phyloP scores from a whole-genome alignment of 2,329 filamentous ascomycete genomes.

The Cercospora janseana region DNA sequence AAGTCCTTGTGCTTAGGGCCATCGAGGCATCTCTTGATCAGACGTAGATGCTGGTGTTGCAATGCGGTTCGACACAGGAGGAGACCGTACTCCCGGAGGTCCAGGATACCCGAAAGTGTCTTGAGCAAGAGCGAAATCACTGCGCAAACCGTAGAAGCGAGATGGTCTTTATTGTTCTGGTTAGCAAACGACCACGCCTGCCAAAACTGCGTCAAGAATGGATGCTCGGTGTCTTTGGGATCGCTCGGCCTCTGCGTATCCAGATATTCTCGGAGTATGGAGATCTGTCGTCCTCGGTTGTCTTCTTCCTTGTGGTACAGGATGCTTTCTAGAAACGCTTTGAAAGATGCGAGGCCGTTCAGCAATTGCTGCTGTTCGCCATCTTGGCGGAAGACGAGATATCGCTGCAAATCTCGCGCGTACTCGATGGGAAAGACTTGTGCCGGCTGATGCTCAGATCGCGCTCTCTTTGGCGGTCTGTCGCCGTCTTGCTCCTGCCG shows the following conservation, averaged over 20 bases:
- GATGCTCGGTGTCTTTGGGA: conserved; percentile 55
- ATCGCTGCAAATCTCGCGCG: conserved; percentile 64
- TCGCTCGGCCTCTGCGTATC: conserved; percentile 54
- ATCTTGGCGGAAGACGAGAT: conserved; percentile 71
- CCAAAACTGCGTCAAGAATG: conserved; percentile 75
- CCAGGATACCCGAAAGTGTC: conserved; percentile 69
- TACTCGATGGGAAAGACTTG: conserved; percentile 62
- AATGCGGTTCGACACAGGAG: conserved; percentile 78
- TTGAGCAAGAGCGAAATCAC: conserved; percentile 79
- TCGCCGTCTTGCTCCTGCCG: conserved; percentile 25
- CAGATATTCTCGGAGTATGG: conserved; percentile 69
- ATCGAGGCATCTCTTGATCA: conserved; percentile 75
- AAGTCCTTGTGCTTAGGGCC: conserved; percentile 80
- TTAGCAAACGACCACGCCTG: conserved; percentile 84
- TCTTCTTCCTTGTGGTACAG: conserved; percentile 56
- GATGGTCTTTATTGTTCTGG: conserved; percentile 73
- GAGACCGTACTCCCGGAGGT: conserved; percentile 72
- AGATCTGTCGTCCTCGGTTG: conserved; percentile 50
- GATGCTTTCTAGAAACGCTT: conserved; percentile 64
- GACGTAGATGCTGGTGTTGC: conserved; percentile 74
- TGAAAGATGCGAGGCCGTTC: conserved; percentile 69
- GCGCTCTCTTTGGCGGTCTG: conserved; percentile 35
- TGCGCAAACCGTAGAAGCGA: conserved; percentile 77
- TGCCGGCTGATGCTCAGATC: conserved; percentile 41
- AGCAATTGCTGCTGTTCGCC: conserved; percentile 57